Conservation (phyloP, 345 rosid genomes). For the Mercurialis annua region DNA sequence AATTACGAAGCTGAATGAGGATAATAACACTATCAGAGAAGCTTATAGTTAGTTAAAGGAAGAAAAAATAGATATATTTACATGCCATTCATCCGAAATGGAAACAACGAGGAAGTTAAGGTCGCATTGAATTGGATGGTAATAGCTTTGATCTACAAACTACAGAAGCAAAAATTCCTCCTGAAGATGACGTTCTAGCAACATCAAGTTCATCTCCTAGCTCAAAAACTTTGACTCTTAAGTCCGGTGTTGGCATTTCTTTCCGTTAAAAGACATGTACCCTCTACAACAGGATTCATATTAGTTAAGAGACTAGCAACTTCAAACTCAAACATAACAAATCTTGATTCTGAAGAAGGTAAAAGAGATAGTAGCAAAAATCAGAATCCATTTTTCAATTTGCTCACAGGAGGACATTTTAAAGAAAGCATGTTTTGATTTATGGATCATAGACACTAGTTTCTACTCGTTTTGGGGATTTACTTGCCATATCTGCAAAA, state of each 20-base stretch:
- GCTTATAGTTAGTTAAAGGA: conserved; percentile 12
- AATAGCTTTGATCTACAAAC: conserved; percentile 4
- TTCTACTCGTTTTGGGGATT: too few relatives aligned
- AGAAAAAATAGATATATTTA: conserved; percentile 3
- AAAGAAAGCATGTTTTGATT: conserved; percentile 37
- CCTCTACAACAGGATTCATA: conserved; percentile 16
- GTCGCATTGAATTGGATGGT: conserved; percentile 14
- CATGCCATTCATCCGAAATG: conserved; percentile 15
- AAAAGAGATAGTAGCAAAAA: conserved; percentile 17
- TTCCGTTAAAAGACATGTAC: conserved; percentile 45
- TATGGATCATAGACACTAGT: neutral
- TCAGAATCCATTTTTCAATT: conserved; percentile 43
- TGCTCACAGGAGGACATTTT: conserved; percentile 41
- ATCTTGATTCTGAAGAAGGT: conserved; percentile 20
- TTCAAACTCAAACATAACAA: conserved; percentile 24
- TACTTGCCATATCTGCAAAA: too few relatives aligned
- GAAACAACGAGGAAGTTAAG: conserved; percentile 17
- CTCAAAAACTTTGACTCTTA: conserved; percentile 9
- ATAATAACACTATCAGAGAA: conserved; percentile 18
- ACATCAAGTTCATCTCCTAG: conserved; percentile 18
- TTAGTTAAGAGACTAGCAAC: conserved; percentile 24
- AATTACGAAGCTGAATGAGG: conserved; percentile 18
- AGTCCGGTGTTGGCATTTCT: conserved; percentile 53
- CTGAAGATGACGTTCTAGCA: conserved; percentile 15
- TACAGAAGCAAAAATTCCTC: conserved; percentile 3